Percentiles rank a stretch among this genome's conserved stretches.
Evolutionary conservation across 1,284 basidiomycete genomes (phyloP).

Genomic region (Trichosporon sp.): DNA sequence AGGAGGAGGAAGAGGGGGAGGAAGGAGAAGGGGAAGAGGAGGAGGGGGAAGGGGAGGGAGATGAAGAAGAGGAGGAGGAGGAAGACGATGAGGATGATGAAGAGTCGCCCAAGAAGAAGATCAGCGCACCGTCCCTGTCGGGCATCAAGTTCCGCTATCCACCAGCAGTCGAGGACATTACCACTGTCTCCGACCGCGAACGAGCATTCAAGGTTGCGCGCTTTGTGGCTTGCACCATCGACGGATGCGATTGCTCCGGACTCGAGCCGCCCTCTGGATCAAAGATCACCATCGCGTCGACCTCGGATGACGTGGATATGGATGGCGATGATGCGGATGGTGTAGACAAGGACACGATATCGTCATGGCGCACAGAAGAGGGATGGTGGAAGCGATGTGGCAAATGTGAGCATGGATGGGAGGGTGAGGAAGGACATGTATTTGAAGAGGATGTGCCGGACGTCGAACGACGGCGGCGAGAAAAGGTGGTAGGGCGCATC

Average conservation of each 20-base stretch:
- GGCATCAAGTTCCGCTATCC: constrained; percentile 31
- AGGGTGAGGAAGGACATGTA: constrained; percentile 64
- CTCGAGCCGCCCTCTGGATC: constrained; percentile 61
- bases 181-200: constrained; percentile 27
- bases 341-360: constrained; percentile 42
- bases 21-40: constrained; percentile 13
- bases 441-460: constrained; percentile 35
- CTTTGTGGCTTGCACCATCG: constrained; percentile 35
- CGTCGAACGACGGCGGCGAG: constrained; percentile 54
- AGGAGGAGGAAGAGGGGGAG: constrained; percentile 7
- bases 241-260: constrained; percentile 58
- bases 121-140: background rate
- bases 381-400: constrained; percentile 62
- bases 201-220: constrained; percentile 45
- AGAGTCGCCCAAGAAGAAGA: constrained; percentile 1
- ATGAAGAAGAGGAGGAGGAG: constrained; percentile 14
- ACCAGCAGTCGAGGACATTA: constrained; percentile 29
- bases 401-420: constrained; percentile 65
- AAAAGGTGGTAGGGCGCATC: constrained; percentile 69
- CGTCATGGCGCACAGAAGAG: constrained; percentile 28
- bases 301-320: constrained; percentile 52
- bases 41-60: constrained; percentile 15
- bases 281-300: constrained; percentile 57
- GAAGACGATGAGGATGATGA: constrained; percentile 18
- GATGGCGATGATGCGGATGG: constrained; percentile 48